Evolutionary conservation across 306 rosid genomes (phyloP).

Genomic region (Hippophae tibetana): DNA sequence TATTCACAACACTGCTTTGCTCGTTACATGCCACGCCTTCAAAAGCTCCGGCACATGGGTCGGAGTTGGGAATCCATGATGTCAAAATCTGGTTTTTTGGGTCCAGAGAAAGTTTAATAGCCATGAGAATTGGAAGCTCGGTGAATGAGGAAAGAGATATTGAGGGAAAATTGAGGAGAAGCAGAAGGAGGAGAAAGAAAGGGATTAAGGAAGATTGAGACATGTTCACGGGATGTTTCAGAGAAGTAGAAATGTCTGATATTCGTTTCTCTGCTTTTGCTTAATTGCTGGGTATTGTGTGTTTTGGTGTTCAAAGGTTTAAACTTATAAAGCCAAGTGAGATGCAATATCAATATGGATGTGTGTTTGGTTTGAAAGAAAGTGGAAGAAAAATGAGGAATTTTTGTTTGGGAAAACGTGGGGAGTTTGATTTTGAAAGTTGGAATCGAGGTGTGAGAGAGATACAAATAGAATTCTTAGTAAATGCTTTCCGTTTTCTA

Average conservation of each 20-base stretch:
- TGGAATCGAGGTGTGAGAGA: background rate
- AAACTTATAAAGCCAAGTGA: background rate
- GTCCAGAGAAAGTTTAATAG: conserved; percentile 39
- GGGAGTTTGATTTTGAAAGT: background rate
- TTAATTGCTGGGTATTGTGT: conserved; percentile 1
- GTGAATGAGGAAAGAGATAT: conserved; percentile 22
- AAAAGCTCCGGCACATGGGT: conserved; percentile 35
- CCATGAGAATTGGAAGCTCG: conserved; percentile 32
- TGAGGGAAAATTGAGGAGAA: conserved; percentile 14
- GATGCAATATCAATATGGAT: background rate
- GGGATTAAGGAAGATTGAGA: background rate
- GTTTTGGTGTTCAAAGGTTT: background rate
- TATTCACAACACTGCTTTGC: conserved; percentile 30
- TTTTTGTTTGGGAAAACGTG: conserved; percentile 11
- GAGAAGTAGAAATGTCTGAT: background rate
- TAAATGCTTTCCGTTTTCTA: too few relatives aligned
- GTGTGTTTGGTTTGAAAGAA: conserved; percentile 18
- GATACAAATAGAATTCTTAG: conserved; percentile 6
- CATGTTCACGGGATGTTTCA: background rate
- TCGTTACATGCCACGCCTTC: conserved; percentile 53
- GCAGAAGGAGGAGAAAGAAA: conserved; percentile 8
- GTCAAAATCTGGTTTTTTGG: conserved; percentile 30
- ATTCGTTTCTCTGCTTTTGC: background rate
- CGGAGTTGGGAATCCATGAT: conserved; percentile 29
- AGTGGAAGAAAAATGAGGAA: background rate